Conservation (phyloP, 2,329 filamentous ascomycete species). For the Stylonectria norvegica region DNA sequence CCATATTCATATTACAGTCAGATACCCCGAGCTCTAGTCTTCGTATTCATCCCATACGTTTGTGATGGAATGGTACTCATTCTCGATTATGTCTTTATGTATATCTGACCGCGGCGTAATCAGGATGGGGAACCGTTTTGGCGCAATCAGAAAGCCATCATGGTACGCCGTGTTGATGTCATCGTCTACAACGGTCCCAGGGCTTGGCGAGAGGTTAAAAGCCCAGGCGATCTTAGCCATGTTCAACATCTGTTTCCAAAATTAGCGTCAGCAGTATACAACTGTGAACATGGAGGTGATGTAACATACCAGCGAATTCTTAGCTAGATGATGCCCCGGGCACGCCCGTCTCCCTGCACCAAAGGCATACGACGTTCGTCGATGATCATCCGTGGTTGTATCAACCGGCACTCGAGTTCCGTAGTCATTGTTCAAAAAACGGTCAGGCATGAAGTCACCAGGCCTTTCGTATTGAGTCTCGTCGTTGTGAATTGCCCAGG, state of each 20-base stretch:
- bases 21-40: no score
- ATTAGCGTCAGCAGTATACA: neutral
- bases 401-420: neutral
- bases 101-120: neutral
- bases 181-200: neutral
- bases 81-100: neutral
- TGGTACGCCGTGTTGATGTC: neutral
- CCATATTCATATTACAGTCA: no score
- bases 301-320: no score
- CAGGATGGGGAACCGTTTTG: neutral
- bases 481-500: constrained; percentile 30
- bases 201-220: neutral
- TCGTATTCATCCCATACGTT: neutral
- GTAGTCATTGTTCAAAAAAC: neutral
- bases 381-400: constrained; percentile 9
- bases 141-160: neutral
- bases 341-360: constrained; percentile 48
- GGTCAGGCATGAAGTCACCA: constrained; percentile 5
- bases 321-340: no score
- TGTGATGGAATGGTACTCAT: neutral
- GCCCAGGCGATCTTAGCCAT: neutral
- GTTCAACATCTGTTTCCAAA: neutral
- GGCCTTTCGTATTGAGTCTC: constrained; percentile 22
- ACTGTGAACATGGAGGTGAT: no score
- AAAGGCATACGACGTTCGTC: constrained; percentile 39